A percentile compares a stretch with the other conserved stretches of the same genome.
Conservation (phyloP, 1,139 yeast species). For the Geotrichum reessii region DNA sequence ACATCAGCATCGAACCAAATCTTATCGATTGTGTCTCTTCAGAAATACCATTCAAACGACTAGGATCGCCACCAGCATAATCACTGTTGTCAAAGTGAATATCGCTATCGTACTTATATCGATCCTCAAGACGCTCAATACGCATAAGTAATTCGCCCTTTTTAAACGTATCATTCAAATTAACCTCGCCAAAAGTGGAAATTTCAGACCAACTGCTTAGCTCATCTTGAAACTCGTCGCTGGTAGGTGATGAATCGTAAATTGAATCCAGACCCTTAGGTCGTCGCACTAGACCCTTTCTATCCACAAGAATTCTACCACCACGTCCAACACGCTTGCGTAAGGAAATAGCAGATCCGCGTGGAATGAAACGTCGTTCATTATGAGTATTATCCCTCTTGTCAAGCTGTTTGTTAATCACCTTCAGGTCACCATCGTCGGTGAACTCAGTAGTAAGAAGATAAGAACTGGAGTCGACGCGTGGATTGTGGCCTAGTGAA, state of each 20-base stretch:
- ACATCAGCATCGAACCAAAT: conserved; percentile 83
- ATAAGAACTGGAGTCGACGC: conserved; percentile 29
- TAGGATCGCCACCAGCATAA: conserved; percentile 58
- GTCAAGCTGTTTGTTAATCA: conserved; percentile 25
- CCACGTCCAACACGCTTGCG: conserved; percentile 74
- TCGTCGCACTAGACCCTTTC: conserved; percentile 46
- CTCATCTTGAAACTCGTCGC: conserved; percentile 30
- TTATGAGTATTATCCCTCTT: conserved; percentile 26
- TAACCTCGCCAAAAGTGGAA: conserved; percentile 9
- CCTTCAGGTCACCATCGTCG: conserved; percentile 25
- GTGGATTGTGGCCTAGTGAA: conserved; percentile 30
- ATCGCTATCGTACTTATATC: conserved; percentile 75
- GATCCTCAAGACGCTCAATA: conserved; percentile 53
- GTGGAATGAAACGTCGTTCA: conserved; percentile 29
- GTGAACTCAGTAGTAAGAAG: conserved; percentile 24
- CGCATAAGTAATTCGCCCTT: conserved; percentile 22
- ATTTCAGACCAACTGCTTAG: conserved; percentile 14
- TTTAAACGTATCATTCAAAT: conserved; percentile 24
- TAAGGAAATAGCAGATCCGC: conserved; percentile 42
- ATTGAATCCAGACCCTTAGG: conserved; percentile 5
- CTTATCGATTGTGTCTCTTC: conserved; percentile 85
- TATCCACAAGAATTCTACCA: conserved; percentile 67
- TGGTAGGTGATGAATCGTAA: not conserved
- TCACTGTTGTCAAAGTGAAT: conserved; percentile 44
- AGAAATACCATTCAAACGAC: conserved; percentile 71